phyloP scores from a whole-genome alignment of 1,139 yeast species.

The Protomyces inouyei region DNA sequence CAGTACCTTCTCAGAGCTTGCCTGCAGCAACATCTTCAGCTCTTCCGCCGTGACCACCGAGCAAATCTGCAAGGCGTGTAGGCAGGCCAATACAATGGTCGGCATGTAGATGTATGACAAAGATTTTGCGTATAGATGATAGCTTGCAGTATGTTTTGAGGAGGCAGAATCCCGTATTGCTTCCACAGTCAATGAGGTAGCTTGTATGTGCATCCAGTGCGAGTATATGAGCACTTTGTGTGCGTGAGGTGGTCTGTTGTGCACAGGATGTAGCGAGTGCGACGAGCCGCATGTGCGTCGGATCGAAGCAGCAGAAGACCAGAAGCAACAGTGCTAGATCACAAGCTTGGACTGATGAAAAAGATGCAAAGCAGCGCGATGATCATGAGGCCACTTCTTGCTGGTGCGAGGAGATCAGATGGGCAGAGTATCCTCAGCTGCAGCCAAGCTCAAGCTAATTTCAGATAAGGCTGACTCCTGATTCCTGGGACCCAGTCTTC shows the following conservation, averaged over 20 bases:
- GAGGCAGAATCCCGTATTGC: constrained; percentile 5
- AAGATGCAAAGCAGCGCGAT: no score
- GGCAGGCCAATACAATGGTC: constrained; percentile 3
- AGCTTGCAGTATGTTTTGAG: constrained; percentile 5
- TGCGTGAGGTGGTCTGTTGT: constrained; percentile 13
- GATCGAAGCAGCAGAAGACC: no score
- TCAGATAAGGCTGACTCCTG: no score
- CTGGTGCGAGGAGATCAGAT: no score
- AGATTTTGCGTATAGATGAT: constrained; percentile 4
- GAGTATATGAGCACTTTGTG: constrained; percentile 17
- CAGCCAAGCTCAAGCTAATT: no score
- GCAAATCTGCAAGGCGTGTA: constrained; percentile 9
- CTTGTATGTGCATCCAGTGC: background rate
- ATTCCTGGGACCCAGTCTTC: no score
- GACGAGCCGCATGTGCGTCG: background rate
- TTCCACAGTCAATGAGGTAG: constrained; percentile 20
- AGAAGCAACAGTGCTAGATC: no score
- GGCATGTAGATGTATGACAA: constrained; percentile 18
- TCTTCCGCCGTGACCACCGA: constrained; percentile 23
- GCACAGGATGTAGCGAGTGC: constrained; percentile 22
- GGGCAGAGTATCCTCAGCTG: no score
- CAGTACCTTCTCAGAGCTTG: background rate
- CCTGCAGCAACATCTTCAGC: constrained; percentile 7
- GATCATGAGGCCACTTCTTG: no score
- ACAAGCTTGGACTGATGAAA: no score